Evolutionary conservation across 345 rosid genomes (phyloP).

Genomic region (Eucalyptus cloeziana): DNA sequence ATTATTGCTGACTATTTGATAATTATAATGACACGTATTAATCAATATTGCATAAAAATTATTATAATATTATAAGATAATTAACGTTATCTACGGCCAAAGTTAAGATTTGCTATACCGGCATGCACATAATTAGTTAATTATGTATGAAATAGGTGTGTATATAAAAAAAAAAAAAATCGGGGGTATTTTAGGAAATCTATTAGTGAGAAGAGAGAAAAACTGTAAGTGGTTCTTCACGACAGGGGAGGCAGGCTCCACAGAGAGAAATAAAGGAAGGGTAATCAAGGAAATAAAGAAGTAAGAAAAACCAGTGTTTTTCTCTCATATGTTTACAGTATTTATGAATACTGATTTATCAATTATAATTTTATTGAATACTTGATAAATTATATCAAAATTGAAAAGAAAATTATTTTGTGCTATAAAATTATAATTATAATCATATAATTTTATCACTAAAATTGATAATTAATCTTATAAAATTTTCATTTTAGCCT

Average conservation of each 20-base stretch:
- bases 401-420: not conserved
- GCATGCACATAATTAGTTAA: not conserved
- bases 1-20: not conserved
- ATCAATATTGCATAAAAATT: not conserved
- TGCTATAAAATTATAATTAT: not conserved
- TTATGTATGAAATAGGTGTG: not conserved
- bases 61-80: not conserved
- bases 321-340: not conserved
- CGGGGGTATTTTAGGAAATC: not conserved
- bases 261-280: not conserved
- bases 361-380: not conserved
- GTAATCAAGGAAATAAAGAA: not conserved
- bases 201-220: not conserved
- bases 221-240: not conserved
- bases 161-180: not conserved
- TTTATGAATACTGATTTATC: not conserved
- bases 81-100: not conserved
- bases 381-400: not conserved
- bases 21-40: not conserved
- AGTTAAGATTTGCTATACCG: not conserved
- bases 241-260: fast-evolving
- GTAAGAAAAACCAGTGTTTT: not conserved
- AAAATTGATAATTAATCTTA: not conserved
- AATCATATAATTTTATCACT: not conserved
- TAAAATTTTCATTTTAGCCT: not conserved